phyloP scores from a whole-genome alignment of 2,329 filamentous ascomycete genomes.

The Samsoniella hepiali region DNA sequence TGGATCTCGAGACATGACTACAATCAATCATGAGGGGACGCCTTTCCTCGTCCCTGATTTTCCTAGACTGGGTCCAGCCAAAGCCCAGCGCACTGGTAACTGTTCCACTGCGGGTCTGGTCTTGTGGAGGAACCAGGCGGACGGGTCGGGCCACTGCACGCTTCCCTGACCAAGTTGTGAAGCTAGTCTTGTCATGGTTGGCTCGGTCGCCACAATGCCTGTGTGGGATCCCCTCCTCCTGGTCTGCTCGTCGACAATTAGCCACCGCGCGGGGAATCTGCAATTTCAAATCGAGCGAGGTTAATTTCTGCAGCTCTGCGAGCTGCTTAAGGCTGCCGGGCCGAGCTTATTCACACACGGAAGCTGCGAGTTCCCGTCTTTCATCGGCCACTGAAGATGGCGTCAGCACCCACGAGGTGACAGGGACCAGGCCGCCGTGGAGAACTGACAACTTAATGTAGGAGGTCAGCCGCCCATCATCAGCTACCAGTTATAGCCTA shows the following conservation, averaged over 20 bases:
- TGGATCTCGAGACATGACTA: conserved; percentile 3
- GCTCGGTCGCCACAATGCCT: neutral
- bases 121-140: conserved; percentile 5
- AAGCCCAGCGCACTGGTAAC: conserved; percentile 1
- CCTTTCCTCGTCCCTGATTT: conserved; percentile 3
- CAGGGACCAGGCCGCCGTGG: neutral
- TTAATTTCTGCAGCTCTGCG: neutral
- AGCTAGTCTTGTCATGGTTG: neutral
- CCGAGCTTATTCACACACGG: neutral
- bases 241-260: neutral
- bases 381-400: neutral
- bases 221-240: neutral
- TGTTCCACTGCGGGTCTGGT: conserved; percentile 8
- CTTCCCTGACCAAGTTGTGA: neutral
- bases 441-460: neutral
- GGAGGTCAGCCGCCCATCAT: neutral
- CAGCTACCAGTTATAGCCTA: neutral
- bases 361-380: neutral
- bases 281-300: neutral
- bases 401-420: conserved; percentile 1
- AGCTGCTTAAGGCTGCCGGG: no score
- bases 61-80: neutral
- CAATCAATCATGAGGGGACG: neutral
- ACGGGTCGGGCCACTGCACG: conserved; percentile 9
- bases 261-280: neutral